These are phyloP conservation scores for Salix viminalis DNA, from an alignment of 345 rosid genomes.

Conservation along the genomic window DNA sequence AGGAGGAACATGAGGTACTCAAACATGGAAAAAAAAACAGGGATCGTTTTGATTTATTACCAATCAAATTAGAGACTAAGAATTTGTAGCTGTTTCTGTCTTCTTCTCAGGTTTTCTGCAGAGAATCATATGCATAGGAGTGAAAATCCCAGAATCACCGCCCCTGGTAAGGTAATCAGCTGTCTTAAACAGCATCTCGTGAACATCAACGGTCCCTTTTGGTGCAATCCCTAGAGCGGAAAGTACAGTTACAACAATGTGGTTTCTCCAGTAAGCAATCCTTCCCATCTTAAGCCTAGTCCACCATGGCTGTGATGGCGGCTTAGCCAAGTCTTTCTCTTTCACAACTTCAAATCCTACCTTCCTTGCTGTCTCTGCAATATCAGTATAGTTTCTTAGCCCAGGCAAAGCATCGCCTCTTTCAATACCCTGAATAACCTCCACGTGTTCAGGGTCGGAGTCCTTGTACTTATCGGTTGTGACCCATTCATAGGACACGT, in stretches of 20 bases:
- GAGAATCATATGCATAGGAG: conserved; percentile 95
- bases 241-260: conserved; percentile 63
- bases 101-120: conserved; percentile 63
- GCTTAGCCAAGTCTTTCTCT: conserved; percentile 78
- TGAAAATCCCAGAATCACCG: conserved; percentile 82
- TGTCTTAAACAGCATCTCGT: conserved; percentile 81
- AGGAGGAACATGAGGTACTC: conserved; percentile 1
- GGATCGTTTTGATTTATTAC: conserved; percentile 3
- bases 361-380: conserved; percentile 55
- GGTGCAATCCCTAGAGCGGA: conserved; percentile 78
- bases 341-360: conserved; percentile 83
- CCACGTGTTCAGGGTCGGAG: conserved; percentile 53
- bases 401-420: conserved; percentile 91
- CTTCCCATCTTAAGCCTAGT: conserved; percentile 77
- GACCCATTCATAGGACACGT: conserved; percentile 90
- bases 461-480: conserved; percentile 62
- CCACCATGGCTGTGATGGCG: conserved; percentile 94
- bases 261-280: conserved; percentile 93
- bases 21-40: background rate
- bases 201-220: conserved; percentile 91
- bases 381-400: conserved; percentile 51
- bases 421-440: conserved; percentile 82
- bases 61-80: conserved; percentile 9
- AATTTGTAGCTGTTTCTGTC: conserved; percentile 3
- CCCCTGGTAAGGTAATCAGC: conserved; percentile 78